phyloP scores from a whole-genome alignment of 108 stramenopile species.

The Seminavis robusta region DNA sequence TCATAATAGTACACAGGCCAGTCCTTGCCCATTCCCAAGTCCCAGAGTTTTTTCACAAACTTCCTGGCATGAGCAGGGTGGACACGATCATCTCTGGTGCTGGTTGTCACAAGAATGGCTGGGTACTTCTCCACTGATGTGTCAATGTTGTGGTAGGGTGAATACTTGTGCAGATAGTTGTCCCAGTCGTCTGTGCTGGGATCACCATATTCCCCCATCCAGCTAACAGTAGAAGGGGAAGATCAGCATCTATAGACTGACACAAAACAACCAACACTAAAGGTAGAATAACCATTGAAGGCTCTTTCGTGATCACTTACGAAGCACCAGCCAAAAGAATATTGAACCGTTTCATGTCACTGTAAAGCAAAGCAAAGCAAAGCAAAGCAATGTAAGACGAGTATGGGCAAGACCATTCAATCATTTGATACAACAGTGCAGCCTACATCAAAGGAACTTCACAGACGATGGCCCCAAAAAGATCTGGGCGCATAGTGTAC shows the following conservation, averaged over 20 bases:
- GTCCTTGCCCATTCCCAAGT: conserved; percentile 68
- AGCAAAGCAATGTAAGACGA: conserved; percentile 20
- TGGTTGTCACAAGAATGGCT: conserved; percentile 79
- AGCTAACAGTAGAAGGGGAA: no score
- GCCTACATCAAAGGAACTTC: conserved; percentile 85
- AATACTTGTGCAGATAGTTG: conserved; percentile 80
- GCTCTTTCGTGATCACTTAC: no score
- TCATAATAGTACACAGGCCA: conserved; percentile 92
- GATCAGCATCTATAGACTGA: no score
- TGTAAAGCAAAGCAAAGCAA: neutral
- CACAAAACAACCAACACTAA: no score
- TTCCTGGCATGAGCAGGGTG: conserved; percentile 93
- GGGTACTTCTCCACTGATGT: conserved; percentile 56
- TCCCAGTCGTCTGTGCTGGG: conserved; percentile 93
- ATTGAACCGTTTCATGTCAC: conserved; percentile 88
- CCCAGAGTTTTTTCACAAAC: conserved; percentile 88
- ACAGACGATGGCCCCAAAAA: conserved; percentile 94
- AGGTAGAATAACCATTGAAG: no score
- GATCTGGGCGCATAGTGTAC: conserved; percentile 88
- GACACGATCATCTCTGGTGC: conserved; percentile 92
- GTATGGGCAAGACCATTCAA: conserved; percentile 6
- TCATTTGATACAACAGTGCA: neutral
- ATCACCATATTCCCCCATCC: conserved; percentile 98
- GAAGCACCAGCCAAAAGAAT: conserved; percentile 85
- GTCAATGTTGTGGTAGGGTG: conserved; percentile 90